Evolutionary conservation across 2,329 filamentous ascomycete species (phyloP).

Genomic region (Leptographium radiaticola): DNA sequence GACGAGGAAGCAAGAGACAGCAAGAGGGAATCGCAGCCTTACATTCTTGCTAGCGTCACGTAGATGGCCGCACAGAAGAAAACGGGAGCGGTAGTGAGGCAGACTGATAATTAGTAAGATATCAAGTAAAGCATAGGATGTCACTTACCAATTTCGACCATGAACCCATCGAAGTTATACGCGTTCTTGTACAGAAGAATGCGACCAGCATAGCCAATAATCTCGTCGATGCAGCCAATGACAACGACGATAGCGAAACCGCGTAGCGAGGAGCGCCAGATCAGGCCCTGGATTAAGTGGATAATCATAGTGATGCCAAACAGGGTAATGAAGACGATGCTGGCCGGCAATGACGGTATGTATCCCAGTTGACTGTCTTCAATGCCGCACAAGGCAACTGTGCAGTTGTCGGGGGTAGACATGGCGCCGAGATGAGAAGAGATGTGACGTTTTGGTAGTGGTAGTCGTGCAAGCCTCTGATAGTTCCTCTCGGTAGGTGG

Average conservation of each 20-base stretch:
- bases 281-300: conserved; percentile 30
- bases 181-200: conserved; percentile 44
- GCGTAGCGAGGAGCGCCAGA: conserved; percentile 28
- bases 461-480: too few species aligned
- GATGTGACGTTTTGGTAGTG: too few species aligned
- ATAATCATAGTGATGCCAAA: conserved; percentile 32
- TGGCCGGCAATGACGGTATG: conserved; percentile 29
- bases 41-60: conserved; percentile 34
- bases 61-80: conserved; percentile 54
- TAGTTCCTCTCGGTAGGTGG: too few species aligned
- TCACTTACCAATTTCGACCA: conserved; percentile 46
- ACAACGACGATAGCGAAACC: conserved; percentile 39
- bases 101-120: conserved; percentile 25
- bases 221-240: conserved; percentile 42
- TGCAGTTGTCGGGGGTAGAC: too few species aligned
- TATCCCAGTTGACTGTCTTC: conserved; percentile 33
- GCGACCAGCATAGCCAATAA: conserved; percentile 50
- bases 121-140: background rate
- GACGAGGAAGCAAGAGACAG: background rate
- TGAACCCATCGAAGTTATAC: conserved; percentile 44
- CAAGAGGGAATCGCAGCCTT: background rate
- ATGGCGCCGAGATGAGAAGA: too few species aligned
- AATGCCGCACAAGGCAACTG: conserved; percentile 31
- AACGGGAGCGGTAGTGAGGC: conserved; percentile 42
- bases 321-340: conserved; percentile 27